These are phyloP conservation scores for Rhododendron henanense DNA, from an alignment of 148 eudicot genomes.

Conservation along the genomic window DNA sequence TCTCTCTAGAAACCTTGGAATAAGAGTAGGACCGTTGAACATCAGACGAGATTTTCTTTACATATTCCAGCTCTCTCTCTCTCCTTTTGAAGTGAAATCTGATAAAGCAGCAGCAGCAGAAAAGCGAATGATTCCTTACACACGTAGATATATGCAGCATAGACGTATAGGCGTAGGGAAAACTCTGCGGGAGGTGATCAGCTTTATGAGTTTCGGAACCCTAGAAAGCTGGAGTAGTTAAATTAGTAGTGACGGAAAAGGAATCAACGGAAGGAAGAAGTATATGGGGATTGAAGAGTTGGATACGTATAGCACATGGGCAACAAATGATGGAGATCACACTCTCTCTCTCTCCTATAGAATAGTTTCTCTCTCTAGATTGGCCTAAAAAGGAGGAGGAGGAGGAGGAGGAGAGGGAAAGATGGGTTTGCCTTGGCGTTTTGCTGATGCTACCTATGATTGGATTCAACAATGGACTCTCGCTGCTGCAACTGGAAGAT, in stretches of 20 bases:
- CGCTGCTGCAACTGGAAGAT: neutral
- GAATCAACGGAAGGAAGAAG: conserved; percentile 5
- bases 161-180: conserved; percentile 3
- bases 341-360: neutral
- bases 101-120: conserved; percentile 15
- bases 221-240: conserved; percentile 17
- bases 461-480: neutral
- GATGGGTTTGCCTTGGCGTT: neutral
- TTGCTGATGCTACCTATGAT: neutral
- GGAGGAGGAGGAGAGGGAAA: neutral
- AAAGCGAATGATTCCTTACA: conserved; percentile 31
- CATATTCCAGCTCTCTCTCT: conserved; percentile 10
- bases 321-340: neutral
- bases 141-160: neutral
- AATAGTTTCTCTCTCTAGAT: neutral
- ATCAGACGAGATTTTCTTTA: conserved; percentile 35
- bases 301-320: conserved; percentile 19
- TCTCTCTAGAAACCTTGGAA: conserved; percentile 16
- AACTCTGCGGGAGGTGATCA: conserved; percentile 13
- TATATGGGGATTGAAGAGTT: conserved; percentile 22
- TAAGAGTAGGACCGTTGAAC: conserved; percentile 31
- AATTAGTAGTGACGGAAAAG: neutral
- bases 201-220: conserved; percentile 34
- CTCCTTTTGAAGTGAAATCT: conserved; percentile 14
- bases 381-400: neutral